Evolutionary conservation across 352 stramenopile genomes (phyloP), one percentile per base, ranked within the genome.

Genomic region (Phytophthora megakarya): DNA sequence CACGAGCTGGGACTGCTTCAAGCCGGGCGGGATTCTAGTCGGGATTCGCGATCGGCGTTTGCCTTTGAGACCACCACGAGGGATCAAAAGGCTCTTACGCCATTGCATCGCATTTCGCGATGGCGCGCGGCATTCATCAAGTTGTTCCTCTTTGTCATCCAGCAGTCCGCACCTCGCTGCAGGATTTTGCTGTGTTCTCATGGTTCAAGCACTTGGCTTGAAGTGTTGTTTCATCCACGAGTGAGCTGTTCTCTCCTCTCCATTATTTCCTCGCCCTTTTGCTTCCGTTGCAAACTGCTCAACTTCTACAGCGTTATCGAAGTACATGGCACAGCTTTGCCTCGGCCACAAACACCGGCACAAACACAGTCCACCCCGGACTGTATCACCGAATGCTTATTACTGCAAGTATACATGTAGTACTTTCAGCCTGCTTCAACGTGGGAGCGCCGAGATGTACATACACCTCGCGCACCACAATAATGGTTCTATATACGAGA

Each of bases 331-430:
- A 23, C 23, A 44, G 63, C 43, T 61, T 56, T 55, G 56, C 16
- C 3, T 63, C 49, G 49, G n/a, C 64, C 57, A 72, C 64, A 72
- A 72, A 67, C 49, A 13, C 25, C 30, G 35, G 63, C 48, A 43
- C 63, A 71, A 67, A 63, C 37, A 71, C 56, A 23, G 64, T 72
- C 64, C 64, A 67, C 43, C 44, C 38, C 21, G 42, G 37, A 58
- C 57, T 62, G 42, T 61, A 64, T 61, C 54, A 61, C 56, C 19
- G 45, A 63, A 55, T 61, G 30, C 30, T 35, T 12, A 35, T 7
- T 35, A 35, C 30, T 35, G 26, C 26, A 32, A 32, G n/a, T n/a
- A n/a, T n/a, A n/a, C n/a, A n/a, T n/a, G n/a, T n/a, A n/a, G n/a
- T n/a, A n/a, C n/a, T n/a, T n/a, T n/a, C n/a, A n/a, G n/a, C n/a